Percentiles rank a stretch among this genome's conserved stretches.
These are phyloP conservation scores for Solanum paucissectum DNA, from an alignment of 257 asterid genomes.

Conservation along the genomic window DNA sequence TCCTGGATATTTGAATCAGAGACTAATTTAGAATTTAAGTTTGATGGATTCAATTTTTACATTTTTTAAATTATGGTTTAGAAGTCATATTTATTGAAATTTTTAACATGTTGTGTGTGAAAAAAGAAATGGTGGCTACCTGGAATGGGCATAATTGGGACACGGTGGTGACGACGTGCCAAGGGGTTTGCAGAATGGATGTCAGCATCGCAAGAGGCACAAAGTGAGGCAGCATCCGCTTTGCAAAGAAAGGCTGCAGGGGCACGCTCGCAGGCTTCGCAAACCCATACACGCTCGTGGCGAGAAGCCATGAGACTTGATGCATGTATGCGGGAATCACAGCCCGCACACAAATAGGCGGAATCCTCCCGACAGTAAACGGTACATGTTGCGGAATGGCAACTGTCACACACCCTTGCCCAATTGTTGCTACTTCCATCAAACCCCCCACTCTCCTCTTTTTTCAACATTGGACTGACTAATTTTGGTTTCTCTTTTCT, in stretches of 20 bases:
- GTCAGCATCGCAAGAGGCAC: constrained; percentile 58
- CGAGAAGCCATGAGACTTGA: constrained; percentile 17
- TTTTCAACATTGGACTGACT: constrained; percentile 17
- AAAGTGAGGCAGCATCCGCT: constrained; percentile 77
- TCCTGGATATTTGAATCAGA: not conserved
- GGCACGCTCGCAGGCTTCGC: constrained; percentile 53
- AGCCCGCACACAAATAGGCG: constrained; percentile 45
- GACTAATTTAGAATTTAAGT: not conserved
- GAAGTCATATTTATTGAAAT: not conserved
- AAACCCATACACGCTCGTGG: constrained; percentile 48
- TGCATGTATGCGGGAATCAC: constrained; percentile 46
- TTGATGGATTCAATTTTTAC: not conserved
- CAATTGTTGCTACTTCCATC: constrained; percentile 10
- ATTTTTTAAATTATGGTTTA: not conserved
- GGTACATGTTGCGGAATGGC: constrained; percentile 36
- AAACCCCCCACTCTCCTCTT: constrained; percentile 6
- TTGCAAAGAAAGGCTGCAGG: constrained; percentile 70
- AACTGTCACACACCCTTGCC: constrained; percentile 46
- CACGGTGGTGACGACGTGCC: constrained; percentile 84
- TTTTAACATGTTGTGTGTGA: not conserved
- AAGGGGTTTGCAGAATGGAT: constrained; percentile 82
- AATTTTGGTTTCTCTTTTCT: not conserved
- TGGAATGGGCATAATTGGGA: constrained; percentile 38
- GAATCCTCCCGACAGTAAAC: constrained; percentile 52
- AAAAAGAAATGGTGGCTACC: not conserved